Evolutionary conservation across 2,329 filamentous ascomycete species (phyloP), one percentile per base, ranked within the genome.

Genomic region (Cadophora sp.): DNA sequence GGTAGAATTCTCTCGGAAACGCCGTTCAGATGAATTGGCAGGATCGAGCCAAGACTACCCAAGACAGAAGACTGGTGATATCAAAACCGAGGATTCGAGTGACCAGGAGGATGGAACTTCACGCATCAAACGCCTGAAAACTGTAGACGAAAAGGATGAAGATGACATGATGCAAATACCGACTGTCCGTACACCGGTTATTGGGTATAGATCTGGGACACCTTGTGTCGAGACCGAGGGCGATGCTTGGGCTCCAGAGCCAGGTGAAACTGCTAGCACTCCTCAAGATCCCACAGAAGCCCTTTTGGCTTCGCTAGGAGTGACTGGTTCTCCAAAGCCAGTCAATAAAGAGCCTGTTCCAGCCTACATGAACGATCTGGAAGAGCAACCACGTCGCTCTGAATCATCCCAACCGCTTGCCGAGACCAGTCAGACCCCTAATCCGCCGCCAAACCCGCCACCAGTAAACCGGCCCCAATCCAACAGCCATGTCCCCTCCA

Each of bases 311-410:
- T 76, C 77, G 51, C 66, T 80, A 14, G 79, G 78, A 43, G 79
- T 80, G 22, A 77, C 77, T 37, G 79, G 79, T 29, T 66, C 71
- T 43, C 73, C 79, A 37, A 80, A 80, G 62, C 78, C 78, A 46
- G 69, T 75, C 14, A 69, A 67, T 3, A 50, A 66, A 62, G 66
- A 72, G 51, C 59, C 68, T 37, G 40, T 70, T 43, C 71, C 68
- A 46, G 67, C 67, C 24, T 67, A 68, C 14, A 55, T 59, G 55
- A 46, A 64, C 14, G 43, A 62, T 5, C 29, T 67, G 12, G 64
- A 66, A 48, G 56, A 72, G 19, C 29, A 65, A n/a, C 63, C 46
- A 14, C 55, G 24, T 8, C 43, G 22, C 8, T 48, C 43, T 19
- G 40, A 37, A 31, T 58, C 50, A 11, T 68, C 69, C 7, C 68